Evolutionary conservation across 75 land plant genomes (phyloP), one percentile per base, ranked within the genome.

Genomic region (Sequoia sempervirens): DNA sequence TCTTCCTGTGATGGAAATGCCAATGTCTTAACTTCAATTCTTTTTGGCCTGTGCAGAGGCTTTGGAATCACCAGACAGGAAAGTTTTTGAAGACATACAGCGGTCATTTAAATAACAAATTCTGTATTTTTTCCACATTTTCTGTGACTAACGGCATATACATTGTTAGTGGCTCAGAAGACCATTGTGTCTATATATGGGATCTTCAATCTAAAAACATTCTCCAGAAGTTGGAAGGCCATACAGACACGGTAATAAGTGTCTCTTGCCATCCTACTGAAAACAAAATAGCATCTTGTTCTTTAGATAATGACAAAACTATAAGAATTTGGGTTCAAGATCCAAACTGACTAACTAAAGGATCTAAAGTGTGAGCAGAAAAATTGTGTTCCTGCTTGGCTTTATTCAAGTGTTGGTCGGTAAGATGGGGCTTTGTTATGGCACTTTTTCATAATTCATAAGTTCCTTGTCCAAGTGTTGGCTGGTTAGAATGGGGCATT

Each of bases 141-240:
- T 97, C 97, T 36, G 92, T 95, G 53, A 97, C 96, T n/a, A 93
- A 93, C 85, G 97, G 96, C 83, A 97, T 90, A 84, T 95, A 93
- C 83, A 94, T 97, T 30, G 96, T 95, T 13, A 95, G 99, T 85
- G 97, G 99, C 23, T 97, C 99, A 13, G 99, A 95, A 82, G 99
- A 97, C 54, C 86, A 88, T 54, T 89, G 91, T 82, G 89, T 97
- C 26, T 97, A 95, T 82, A 82, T 97, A 13, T 97, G 97, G 95
- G 97, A 97, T 75, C 92, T 97, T 3, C 99, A 97, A 88, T 82
- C 90, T 0, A 88, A 87, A 78, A 87, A 89, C 72, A 83, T 95
- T 52, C 84, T 97, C 26, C 99, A 97, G 86, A 95, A 93, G 83
- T 83, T 97, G 86, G 97, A 95, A 83, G 99, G 99, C 52, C 96